Base-by-base conservation (phyloP, 306 rosid species). In the Cyamopsis tetragonoloba region DNA sequence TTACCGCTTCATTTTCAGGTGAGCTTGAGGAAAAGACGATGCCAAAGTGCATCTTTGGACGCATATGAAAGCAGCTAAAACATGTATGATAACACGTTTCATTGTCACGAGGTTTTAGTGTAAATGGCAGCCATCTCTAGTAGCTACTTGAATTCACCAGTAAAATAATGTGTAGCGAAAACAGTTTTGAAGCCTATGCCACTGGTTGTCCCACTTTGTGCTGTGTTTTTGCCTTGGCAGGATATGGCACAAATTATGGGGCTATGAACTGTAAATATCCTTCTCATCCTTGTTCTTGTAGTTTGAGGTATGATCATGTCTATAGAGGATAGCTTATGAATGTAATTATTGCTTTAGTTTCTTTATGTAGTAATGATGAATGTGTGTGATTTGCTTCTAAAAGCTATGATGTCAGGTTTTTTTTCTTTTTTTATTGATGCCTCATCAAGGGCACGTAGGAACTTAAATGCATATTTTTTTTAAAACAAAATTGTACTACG, bases 41-140 rank as follows among this genome's bases (percentile, higher is more conserved):
- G 81, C 80, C 80, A 51, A 78, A 78, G 70, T 60, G 70, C 15
- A 4, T 19, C 72, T 9, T 50, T 44, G 76, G 81, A 77, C 61
- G 49, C 80, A 44, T 19, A 32, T 30, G 77, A 79, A 82, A 84
- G 73, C 56, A 14, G 74, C 68, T 77, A 77, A 74, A 27, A 60
- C 58, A 34, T 63, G 77, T 55, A 23, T 42, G n/a, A 50, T 24
- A n/a, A 37, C 26, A 53, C 28, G 13, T 50, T 10, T 55, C 3
- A 6, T 20, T 46, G 63, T 27, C 26, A 14, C 14, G 12, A 24
- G 44, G 31, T 60, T 70, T 55, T 38, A 44, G 44, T 76, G 61
- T 59, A 66, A 54, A 44, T 51, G 59, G 8, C 37, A 70, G 44
- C 47, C 59, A 51, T 9, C 28, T 46, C 7, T 24, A 23, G 77